These are phyloP conservation scores for Penicillium canariense DNA, from an alignment of 495 filamentous ascomycete species.

Conservation along the genomic window DNA sequence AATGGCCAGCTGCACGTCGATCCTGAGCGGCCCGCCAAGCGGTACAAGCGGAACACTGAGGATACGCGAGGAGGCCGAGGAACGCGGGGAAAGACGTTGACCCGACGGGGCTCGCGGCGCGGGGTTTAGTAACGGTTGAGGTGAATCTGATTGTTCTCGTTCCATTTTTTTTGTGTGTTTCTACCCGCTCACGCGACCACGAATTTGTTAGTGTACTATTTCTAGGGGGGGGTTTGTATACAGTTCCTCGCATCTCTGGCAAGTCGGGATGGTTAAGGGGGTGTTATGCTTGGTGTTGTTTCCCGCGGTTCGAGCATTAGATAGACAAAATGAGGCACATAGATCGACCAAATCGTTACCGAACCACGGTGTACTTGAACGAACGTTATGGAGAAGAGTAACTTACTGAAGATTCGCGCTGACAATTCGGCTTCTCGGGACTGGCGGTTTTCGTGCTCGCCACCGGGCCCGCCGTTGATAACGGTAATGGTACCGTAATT, in stretches of 20 bases:
- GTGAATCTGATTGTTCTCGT: conserved; percentile 11
- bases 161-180: neutral
- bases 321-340: conserved; percentile 8
- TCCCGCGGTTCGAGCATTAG: neutral
- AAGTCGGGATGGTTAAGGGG: conserved; percentile 3
- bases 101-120: conserved; percentile 49
- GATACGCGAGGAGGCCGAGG: conserved; percentile 44
- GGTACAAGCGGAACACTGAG: conserved; percentile 52
- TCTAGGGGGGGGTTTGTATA: conserved; percentile 12
- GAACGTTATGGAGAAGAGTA: too few species aligned
- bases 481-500: conserved; percentile 18
- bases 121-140: conserved; percentile 10
- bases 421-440: conserved; percentile 28
- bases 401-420: conserved; percentile 3
- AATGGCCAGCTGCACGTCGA: conserved; percentile 81
- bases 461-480: conserved; percentile 11
- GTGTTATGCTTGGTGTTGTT: neutral
- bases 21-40: conserved; percentile 63
- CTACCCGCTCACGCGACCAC: conserved; percentile 12
- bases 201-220: conserved; percentile 14
- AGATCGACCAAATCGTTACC: neutral
- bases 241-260: conserved; percentile 23
- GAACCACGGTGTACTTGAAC: too few species aligned
- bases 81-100: conserved; percentile 48
- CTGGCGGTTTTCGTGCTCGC: conserved; percentile 7